A percentile compares a stretch with the other conserved stretches of the same genome.
These are phyloP conservation scores for Solanum chmielewskii DNA, from an alignment of 257 asterid genomes.

Conservation along the genomic window DNA sequence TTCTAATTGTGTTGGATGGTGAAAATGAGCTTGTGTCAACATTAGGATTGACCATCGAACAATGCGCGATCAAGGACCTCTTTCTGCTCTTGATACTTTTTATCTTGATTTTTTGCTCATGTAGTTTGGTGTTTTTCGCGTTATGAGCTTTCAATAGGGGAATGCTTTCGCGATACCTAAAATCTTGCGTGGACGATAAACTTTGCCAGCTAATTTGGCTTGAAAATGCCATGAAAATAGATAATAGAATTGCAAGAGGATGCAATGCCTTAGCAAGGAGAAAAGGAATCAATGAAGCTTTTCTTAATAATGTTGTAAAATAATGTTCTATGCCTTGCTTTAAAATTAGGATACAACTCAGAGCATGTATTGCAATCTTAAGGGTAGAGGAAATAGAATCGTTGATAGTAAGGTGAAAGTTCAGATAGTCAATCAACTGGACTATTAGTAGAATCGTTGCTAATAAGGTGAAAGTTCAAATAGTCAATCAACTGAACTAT, in stretches of 20 bases:
- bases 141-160: not conserved
- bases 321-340: not conserved
- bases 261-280: not conserved
- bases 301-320: not conserved
- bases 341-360: not conserved
- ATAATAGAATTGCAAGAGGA: not conserved
- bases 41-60: not conserved
- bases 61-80: not conserved
- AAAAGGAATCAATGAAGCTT: not conserved
- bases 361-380: not conserved
- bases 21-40: slow-evolving; percentile 3
- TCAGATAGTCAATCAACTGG: too few species aligned
- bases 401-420: too few species aligned
- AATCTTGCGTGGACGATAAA: not conserved
- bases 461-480: too few species aligned
- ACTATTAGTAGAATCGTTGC: too few species aligned
- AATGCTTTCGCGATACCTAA: not conserved
- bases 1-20: slow-evolving; percentile 28
- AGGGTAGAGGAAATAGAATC: too few species aligned
- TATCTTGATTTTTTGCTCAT: not conserved
- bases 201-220: not conserved
- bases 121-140: not conserved
- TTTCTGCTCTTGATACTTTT: slow-evolving; percentile 1
- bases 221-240: slow-evolving; percentile 1
- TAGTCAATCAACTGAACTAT: too few species aligned